These are phyloP conservation scores for Schwanniomyces etchellsii DNA, from an alignment of 1,139 yeast species.

Conservation along the genomic window DNA sequence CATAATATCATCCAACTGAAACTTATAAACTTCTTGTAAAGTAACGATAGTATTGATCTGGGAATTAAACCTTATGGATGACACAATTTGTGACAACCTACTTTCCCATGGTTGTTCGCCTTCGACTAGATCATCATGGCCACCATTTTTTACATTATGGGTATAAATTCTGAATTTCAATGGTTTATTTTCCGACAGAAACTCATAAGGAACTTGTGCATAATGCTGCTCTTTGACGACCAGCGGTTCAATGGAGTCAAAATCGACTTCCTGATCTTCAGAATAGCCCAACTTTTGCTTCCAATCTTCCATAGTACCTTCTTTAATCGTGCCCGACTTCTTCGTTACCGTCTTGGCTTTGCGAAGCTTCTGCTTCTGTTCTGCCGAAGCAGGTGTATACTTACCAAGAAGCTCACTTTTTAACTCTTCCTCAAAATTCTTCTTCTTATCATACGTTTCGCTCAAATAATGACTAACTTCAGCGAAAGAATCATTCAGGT, in stretches of 20 bases:
- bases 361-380: not conserved
- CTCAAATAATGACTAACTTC: constrained; percentile 1
- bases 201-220: constrained; percentile 13
- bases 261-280: constrained; percentile 1
- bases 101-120: constrained; percentile 30
- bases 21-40: constrained; percentile 31
- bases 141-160: constrained; percentile 35
- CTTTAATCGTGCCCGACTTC: constrained; percentile 12
- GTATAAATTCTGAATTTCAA: constrained; percentile 29
- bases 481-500: not conserved
- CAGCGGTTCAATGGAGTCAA: constrained; percentile 9
- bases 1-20: constrained; percentile 29
- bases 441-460: constrained; percentile 3
- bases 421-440: constrained; percentile 14
- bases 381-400: not conserved
- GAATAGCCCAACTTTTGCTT: constrained; percentile 3
- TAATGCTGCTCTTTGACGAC: constrained; percentile 13
- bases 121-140: constrained; percentile 17
- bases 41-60: constrained; percentile 23
- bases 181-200: constrained; percentile 10
- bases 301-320: constrained; percentile 13
- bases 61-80: constrained; percentile 25
- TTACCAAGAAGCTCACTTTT: not conserved
- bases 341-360: constrained; percentile 11
- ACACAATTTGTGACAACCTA: constrained; percentile 18